Percentiles rank a stretch among this genome's conserved stretches.
Evolutionary conservation across 2,329 filamentous ascomycete species (phyloP).

Genomic region (Colletotrichum sp.): DNA sequence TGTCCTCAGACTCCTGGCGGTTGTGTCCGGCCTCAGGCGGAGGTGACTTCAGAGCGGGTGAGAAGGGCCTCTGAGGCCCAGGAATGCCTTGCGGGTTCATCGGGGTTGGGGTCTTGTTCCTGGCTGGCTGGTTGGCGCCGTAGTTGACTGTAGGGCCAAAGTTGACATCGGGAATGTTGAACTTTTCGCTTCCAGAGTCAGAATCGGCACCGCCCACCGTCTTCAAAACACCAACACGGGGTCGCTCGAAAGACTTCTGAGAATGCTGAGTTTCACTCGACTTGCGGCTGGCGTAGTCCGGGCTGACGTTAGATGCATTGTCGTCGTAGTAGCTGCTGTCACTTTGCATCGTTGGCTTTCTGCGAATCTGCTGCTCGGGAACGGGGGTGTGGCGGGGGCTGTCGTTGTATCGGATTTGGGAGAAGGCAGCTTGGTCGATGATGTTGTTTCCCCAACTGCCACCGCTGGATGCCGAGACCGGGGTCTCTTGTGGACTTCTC

Average conservation of each 20-base stretch:
- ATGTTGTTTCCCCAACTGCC: slow-evolving; percentile 44
- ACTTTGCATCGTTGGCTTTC: slow-evolving; percentile 35
- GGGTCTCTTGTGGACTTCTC: slow-evolving; percentile 36
- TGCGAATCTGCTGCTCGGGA: slow-evolving; percentile 30
- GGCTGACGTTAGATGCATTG: slow-evolving; percentile 67
- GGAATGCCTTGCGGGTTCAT: slow-evolving; percentile 26
- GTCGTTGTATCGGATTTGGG: slow-evolving; percentile 44
- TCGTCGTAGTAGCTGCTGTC: slow-evolving; percentile 64
- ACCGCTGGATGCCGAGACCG: slow-evolving; percentile 40
- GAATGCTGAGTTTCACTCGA: slow-evolving; percentile 48
- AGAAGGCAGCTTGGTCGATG: slow-evolving; percentile 55
- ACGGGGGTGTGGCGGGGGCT: slow-evolving; percentile 21
- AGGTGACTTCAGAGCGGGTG: slow-evolving; percentile 31
- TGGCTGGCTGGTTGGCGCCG: slow-evolving; percentile 36
- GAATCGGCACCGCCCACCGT: slow-evolving; percentile 68
- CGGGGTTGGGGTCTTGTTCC: slow-evolving; percentile 34
- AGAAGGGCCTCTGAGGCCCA: slow-evolving; percentile 32
- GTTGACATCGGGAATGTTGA: slow-evolving; percentile 76
- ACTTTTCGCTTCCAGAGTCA: slow-evolving; percentile 25
- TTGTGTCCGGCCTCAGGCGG: slow-evolving; percentile 38
- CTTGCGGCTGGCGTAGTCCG: slow-evolving; percentile 77
- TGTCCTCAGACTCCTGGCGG: slow-evolving; percentile 56
- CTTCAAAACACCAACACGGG: slow-evolving; percentile 80
- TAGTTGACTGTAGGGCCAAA: slow-evolving; percentile 87
- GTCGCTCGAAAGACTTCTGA: slow-evolving; percentile 63